Conservation (phyloP, 305 asterid species). For the Petunia hybrid region DNA sequence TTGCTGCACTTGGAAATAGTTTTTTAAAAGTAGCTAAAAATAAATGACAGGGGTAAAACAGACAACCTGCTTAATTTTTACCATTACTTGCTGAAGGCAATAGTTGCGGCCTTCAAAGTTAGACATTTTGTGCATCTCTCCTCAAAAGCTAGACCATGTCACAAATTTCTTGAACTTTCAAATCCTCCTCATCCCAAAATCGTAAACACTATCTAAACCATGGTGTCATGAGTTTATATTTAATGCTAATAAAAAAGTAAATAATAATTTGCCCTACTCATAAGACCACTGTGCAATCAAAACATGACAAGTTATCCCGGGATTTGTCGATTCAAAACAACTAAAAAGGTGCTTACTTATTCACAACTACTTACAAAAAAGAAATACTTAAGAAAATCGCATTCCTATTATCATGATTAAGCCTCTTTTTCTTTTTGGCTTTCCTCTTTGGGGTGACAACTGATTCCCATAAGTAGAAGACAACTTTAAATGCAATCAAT, state of each 20-base stretch:
- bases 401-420: conserved; percentile 46
- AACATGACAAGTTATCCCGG: too few species aligned
- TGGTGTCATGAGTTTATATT: background rate
- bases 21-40: too few species aligned
- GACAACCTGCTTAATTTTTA: too few species aligned
- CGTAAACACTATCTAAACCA: background rate
- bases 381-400: too few species aligned
- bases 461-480: conserved; percentile 40
- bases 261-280: too few species aligned
- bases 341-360: conserved; percentile 28
- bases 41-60: too few species aligned
- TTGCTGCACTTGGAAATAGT: too few species aligned
- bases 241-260: too few species aligned
- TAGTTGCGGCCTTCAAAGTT: too few species aligned
- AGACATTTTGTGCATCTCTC: background rate
- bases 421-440: background rate
- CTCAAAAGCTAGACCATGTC: background rate
- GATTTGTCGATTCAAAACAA: conserved; percentile 30
- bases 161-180: too few species aligned
- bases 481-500: conserved; percentile 44
- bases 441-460: conserved; percentile 39
- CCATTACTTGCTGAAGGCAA: too few species aligned
- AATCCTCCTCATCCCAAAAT: too few species aligned
- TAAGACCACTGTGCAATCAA: conserved; percentile 22
- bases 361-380: conserved; percentile 32